A percentile compares a stretch with the other conserved stretches of the same genome.
These are phyloP conservation scores for Mycena albidolilacea DNA, from an alignment of 768 basidiomycete species.

Conservation along the genomic window DNA sequence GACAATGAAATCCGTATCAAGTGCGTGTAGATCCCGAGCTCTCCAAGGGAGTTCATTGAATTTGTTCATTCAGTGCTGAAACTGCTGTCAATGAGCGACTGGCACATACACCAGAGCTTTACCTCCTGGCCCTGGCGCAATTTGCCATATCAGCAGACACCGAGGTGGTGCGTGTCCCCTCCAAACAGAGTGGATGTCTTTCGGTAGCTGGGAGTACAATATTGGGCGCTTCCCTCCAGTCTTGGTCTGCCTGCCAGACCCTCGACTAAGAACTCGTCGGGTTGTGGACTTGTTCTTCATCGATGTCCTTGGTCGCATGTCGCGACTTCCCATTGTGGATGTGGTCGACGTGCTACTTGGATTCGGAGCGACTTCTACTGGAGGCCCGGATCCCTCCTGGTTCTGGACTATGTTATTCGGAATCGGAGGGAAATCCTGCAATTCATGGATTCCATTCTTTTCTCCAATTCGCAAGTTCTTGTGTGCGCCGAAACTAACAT, in stretches of 20 bases:
- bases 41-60: slow-evolving; percentile 13
- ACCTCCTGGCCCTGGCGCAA: slow-evolving; percentile 84
- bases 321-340: neutral
- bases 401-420: neutral
- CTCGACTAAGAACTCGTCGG: neutral
- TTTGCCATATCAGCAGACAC: slow-evolving; percentile 84
- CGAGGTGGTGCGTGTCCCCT: slow-evolving; percentile 73
- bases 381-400: neutral
- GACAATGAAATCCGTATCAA: slow-evolving; percentile 87
- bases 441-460: neutral
- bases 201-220: neutral
- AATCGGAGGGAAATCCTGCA: neutral
- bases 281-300: neutral
- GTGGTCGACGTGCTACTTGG: neutral
- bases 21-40: slow-evolving; percentile 53
- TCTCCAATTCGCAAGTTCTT: neutral
- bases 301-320: slow-evolving; percentile 2
- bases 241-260: neutral
- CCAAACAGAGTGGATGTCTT: neutral
- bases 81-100: slow-evolving; percentile 87
- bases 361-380: neutral
- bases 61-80: slow-evolving; percentile 68
- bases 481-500: neutral
- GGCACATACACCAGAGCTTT: slow-evolving; percentile 83
- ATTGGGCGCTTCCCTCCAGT: neutral